Evolutionary conservation across 495 filamentous ascomycete species (phyloP).

Genomic region (Xylaria cubensis): DNA sequence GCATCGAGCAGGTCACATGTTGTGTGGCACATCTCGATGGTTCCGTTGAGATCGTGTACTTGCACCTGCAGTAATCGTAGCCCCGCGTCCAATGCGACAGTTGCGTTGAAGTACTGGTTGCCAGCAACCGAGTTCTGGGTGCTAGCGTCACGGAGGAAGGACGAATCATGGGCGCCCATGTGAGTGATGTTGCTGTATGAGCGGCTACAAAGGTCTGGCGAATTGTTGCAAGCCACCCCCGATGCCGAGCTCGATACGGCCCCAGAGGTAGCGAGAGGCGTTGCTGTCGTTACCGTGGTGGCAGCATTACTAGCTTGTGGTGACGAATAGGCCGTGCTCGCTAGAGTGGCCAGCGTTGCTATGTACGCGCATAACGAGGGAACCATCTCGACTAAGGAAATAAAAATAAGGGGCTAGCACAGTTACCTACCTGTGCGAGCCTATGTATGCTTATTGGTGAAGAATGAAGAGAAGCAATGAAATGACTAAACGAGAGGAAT

Average conservation of each 20-base stretch:
- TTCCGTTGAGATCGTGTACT: conserved; percentile 62
- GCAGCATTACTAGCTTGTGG: conserved; percentile 31
- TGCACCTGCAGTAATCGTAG: conserved; percentile 74
- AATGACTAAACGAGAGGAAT: conserved; percentile 2
- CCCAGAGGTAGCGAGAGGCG: conserved; percentile 29
- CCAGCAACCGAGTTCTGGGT: conserved; percentile 63
- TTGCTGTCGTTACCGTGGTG: conserved; percentile 28
- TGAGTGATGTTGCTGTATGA: conserved; percentile 71
- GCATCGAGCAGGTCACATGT: conserved; percentile 69
- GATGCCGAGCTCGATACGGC: conserved; percentile 25
- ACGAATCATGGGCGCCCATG: conserved; percentile 71
- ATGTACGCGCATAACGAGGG: conserved; percentile 36
- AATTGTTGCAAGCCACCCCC: conserved; percentile 69
- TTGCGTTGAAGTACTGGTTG: conserved; percentile 71
- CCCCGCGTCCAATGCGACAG: conserved; percentile 69
- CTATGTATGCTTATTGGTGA: neutral
- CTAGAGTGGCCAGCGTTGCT: conserved; percentile 33
- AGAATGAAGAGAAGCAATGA: neutral
- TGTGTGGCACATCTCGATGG: conserved; percentile 70
- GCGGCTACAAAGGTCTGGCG: conserved; percentile 63
- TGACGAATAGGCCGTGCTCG: conserved; percentile 33
- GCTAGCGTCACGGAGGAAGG: conserved; percentile 64
- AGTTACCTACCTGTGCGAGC: neutral
- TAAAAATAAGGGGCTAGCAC: neutral
- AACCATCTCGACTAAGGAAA: conserved; percentile 35